Evolutionary conservation across 805 yeast species (phyloP).

Genomic region (Cyberlindnera mississippiensis): DNA sequence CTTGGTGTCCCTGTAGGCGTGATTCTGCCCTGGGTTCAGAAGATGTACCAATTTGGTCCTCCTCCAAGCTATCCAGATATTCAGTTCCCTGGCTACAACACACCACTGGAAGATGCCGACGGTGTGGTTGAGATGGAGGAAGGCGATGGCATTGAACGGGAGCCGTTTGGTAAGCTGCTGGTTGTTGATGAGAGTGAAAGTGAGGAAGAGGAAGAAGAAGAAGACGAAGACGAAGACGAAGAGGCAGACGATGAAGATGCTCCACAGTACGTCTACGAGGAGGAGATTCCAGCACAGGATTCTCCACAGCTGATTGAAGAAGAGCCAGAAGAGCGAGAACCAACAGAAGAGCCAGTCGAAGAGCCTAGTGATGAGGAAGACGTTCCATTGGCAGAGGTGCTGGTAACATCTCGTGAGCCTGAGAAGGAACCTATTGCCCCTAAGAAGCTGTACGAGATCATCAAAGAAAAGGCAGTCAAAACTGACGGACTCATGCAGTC

Average conservation of each 20-base stretch:
- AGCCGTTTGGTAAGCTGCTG: constrained; percentile 32
- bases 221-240: constrained; percentile 18
- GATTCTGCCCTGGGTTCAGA: constrained; percentile 68
- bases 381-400: constrained; percentile 15
- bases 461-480: constrained; percentile 19
- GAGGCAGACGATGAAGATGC: constrained; percentile 24
- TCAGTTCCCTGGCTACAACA: constrained; percentile 50
- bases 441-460: constrained; percentile 23
- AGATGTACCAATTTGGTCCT: constrained; percentile 66
- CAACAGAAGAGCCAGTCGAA: constrained; percentile 4
- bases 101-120: constrained; percentile 32
- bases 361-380: constrained; percentile 26
- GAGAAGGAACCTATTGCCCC: constrained; percentile 18
- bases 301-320: too few species aligned
- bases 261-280: constrained; percentile 10
- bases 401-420: constrained; percentile 6
- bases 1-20: constrained; percentile 56
- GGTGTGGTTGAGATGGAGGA: constrained; percentile 12
- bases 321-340: constrained; percentile 1
- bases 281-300: too few species aligned
- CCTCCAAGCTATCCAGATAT: constrained; percentile 80
- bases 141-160: constrained; percentile 14
- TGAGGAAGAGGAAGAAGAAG: constrained; percentile 25
- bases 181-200: constrained; percentile 24
- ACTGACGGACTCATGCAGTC: constrained; percentile 15